Evolutionary conservation across 2,329 filamentous ascomycete genomes (phyloP), one percentile per base, ranked within the genome.

Genomic region (Ophiosphaerella korrae): DNA sequence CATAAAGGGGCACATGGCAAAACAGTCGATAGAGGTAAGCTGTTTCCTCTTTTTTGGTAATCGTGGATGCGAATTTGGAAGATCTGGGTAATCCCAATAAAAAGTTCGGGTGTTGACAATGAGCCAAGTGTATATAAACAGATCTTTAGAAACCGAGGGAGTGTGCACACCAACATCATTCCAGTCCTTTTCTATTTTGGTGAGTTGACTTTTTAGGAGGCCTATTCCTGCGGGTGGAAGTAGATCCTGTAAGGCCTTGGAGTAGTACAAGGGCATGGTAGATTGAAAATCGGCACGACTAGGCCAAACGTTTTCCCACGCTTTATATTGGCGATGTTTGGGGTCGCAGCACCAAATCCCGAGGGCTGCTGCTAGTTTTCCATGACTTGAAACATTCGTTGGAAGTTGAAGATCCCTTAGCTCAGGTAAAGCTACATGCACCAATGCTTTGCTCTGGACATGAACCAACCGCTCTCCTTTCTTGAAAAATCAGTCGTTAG

Each of bases 261-360:
- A 68, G 81, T 83, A 87, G 48, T 82, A 73, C 2, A 87, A 67
- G 0, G 85, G 84, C 75, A 87, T 79, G 32, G 77, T 81, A 2
- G 74, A 69, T 58, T 77, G 64, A 52, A 95, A 82, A 59, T 90
- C 87, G 6, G 77, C 71, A 1, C 74, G 72, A 0, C 80, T 81
- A 0, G 91, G 90, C 76, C 90, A 86, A 12, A 89, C 83, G 46
- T 81, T 81, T 63, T 82, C 79, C 88, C 89, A 93, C 14, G 77
- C 70, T 0, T 74, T 72, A 57, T 78, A 77, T 14, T 74, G 62
- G 1, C 72, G 70, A 49, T 85, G 79, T n/a, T 67, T 55, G 18
- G 53, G 47, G 16, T 74, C 64, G 8, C 70, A 67, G 26, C 64
- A 65, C 53, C 58, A 59, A 5, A 87, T 77, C 5, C 84, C 81